Base-by-base conservation (phyloP, 768 basidiomycete species). In the Mycena crocata region DNA sequence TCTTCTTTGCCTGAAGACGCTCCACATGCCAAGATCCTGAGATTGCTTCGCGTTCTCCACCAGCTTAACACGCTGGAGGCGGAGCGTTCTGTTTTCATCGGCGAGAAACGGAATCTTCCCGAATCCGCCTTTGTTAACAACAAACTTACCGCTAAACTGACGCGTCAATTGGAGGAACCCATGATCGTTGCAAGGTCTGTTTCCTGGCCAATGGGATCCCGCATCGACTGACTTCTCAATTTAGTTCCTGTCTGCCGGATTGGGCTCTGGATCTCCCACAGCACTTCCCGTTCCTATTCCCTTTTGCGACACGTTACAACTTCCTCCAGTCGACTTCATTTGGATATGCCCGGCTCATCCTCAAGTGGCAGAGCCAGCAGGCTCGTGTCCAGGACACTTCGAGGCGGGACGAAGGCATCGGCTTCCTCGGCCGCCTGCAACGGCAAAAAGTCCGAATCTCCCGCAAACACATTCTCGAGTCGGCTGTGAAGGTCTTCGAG, bases 261-360 rank as follows among this genome's bases (percentile, higher is more conserved):
- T 99, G 98, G 98, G 94, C 97, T 0, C 81, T 96, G 46, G 97
- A 99, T 76, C 86, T 99, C 8, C 96, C 96, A 2, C 94, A 94
- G 73, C 92, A 96, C 73, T 99, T 98, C 86, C 93, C 97, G 0
- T 99, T 99, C 89, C 86, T 99, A 13, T 99, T 99, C 87, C 98
- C 98, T 0, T 99, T 99, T 79, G 93, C 96, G 24, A 98, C 96
- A 15, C 94, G 98, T 34, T 99, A 96, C 81, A 93, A 93, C 71
- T 99, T 98, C 87, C 83, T 99, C 10, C 96, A 99, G 78, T 97
- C 95, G 4, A 98, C 97, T 0, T 96, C 97, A 1, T 99, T 99
- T 72, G 98, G 98, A 54, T 98, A 98, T 76, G 95, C 95, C 0
- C 93, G 98, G 19, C 87, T 99, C 19, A 96, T 99, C 68, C 82